A percentile compares a stretch with the other conserved stretches of the same genome.
These are phyloP conservation scores for Zancudomyces culisetae DNA, from an alignment of 371 early-diverging fungal species.

Conservation along the genomic window DNA sequence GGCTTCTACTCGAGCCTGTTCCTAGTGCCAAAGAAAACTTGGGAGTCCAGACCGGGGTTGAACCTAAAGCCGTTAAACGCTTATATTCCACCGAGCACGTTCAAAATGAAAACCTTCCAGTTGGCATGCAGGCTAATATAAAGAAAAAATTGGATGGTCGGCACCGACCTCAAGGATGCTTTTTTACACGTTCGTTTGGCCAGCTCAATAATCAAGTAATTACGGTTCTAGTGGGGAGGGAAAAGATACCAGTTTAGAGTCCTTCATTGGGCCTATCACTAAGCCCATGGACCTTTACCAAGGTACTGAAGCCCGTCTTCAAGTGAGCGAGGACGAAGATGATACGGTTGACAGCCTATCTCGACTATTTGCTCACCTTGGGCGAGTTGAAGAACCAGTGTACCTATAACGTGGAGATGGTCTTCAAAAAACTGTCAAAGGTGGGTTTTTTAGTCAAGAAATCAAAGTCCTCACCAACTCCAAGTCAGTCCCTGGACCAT, in stretches of 20 bases:
- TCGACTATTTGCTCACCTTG: conserved; percentile 22
- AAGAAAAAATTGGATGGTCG: conserved; percentile 14
- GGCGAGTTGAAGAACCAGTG: neutral
- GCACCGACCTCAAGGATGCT: conserved; percentile 22
- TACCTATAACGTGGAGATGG: conserved; percentile 6
- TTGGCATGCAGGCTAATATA: conserved; percentile 14
- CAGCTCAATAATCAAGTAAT: conserved; percentile 12
- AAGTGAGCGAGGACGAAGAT: conserved; percentile 14
- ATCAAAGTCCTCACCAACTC: conserved; percentile 12
- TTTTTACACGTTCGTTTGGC: conserved; percentile 20
- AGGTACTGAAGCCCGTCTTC: conserved; percentile 19
- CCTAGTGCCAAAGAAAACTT: neutral
- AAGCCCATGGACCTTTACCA: conserved; percentile 25
- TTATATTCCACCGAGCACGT: conserved; percentile 12
- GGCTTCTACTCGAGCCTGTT: conserved; percentile 4
- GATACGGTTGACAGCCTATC: conserved; percentile 17
- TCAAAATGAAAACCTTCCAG: conserved; percentile 12
- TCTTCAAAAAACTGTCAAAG: conserved; percentile 9
- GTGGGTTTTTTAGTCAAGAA: conserved; percentile 19
- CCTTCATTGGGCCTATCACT: conserved; percentile 26
- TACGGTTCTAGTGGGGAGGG: conserved; percentile 26
- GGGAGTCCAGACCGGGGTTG: conserved; percentile 10
- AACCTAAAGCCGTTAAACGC: conserved; percentile 18
- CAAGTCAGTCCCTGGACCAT: conserved; percentile 20
- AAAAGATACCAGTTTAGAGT: conserved; percentile 26